A percentile compares a stretch with the other conserved stretches of the same genome.
Conservation (phyloP, 495 filamentous ascomycete species). For the Penicillium egyptiacum region DNA sequence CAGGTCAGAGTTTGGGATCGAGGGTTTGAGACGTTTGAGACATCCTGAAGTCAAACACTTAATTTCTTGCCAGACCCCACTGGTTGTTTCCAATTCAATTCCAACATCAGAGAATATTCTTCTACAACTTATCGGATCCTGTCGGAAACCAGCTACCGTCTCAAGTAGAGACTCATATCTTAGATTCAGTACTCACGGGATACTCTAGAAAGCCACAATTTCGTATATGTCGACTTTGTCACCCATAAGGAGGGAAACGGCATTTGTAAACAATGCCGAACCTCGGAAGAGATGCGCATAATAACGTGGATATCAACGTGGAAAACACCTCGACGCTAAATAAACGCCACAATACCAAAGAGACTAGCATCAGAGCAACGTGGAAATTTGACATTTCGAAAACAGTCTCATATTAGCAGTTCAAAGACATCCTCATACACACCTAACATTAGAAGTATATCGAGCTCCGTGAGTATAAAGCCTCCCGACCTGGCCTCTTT, state of each 20-base stretch:
- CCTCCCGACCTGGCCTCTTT: neutral
- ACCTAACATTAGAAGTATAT: neutral
- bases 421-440: neutral
- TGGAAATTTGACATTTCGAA: neutral
- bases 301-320: too few relatives aligned
- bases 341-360: neutral
- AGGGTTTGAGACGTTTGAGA: neutral
- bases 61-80: neutral
- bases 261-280: neutral
- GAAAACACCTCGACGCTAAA: too few relatives aligned
- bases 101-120: neutral
- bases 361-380: neutral
- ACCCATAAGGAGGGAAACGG: neutral
- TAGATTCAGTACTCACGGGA: neutral
- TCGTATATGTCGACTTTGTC: neutral
- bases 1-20: too few relatives aligned
- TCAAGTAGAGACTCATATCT: neutral
- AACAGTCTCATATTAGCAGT: neutral
- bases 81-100: neutral
- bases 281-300: neutral
- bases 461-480: neutral
- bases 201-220: neutral
- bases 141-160: too few relatives aligned
- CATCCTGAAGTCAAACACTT: neutral
- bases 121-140: neutral